Percentiles rank a stretch among this genome's conserved stretches.
Evolutionary conservation across 2,329 filamentous ascomycete species (phyloP).

Genomic region (Tolypocladium album): DNA sequence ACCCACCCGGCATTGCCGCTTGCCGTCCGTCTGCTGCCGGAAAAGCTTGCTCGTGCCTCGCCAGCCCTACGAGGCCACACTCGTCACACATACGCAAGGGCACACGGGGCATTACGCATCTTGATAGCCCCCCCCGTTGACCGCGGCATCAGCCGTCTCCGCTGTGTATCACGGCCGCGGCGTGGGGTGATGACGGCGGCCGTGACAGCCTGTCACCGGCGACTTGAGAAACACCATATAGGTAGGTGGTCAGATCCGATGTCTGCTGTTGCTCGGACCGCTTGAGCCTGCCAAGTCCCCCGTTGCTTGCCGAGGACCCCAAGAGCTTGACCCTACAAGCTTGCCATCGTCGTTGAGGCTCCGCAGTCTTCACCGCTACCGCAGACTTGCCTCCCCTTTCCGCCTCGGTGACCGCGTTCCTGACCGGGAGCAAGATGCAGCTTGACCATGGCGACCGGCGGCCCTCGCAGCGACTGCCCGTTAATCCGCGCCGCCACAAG

Average conservation of each 20-base stretch:
- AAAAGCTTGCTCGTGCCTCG: not conserved
- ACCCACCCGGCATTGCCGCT: not conserved
- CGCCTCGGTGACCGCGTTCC: not conserved
- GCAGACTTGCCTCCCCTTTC: not conserved
- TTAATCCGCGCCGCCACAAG: slow-evolving; percentile 38
- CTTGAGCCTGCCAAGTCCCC: not conserved
- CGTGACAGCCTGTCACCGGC: slow-evolving; percentile 1
- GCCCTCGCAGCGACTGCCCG: slow-evolving; percentile 29
- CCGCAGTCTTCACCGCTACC: not conserved
- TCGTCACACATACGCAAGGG: slow-evolving; percentile 3
- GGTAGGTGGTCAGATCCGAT: not conserved
- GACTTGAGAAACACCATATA: not conserved
- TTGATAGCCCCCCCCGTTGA: not conserved
- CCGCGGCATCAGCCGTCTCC: not conserved
- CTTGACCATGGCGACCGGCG: slow-evolving; percentile 13
- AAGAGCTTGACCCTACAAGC: not conserved
- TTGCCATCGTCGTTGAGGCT: not conserved
- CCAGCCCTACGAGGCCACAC: slow-evolving; percentile 6
- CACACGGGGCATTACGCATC: slow-evolving; percentile 3
- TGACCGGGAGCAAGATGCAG: slow-evolving; percentile 10
- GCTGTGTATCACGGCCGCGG: not conserved
- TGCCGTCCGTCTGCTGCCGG: not conserved
- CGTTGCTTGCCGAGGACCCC: not conserved
- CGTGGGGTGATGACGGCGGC: not conserved
- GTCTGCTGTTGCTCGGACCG: not conserved